Conservation (phyloP, 179 eudicot genomes). For the Drosera spatulata region DNA sequence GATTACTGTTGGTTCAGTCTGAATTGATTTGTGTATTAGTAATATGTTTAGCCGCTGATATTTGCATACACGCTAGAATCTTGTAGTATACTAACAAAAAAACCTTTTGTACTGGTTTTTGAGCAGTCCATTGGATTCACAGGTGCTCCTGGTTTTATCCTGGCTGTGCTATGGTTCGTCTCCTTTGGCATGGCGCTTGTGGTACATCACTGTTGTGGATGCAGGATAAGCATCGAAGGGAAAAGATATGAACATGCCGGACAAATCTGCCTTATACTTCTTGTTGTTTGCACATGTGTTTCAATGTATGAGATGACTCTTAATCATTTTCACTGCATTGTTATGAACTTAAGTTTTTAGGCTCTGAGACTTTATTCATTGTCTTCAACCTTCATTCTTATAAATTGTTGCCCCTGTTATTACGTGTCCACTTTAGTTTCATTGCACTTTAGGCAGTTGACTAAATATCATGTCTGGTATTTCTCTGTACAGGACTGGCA, state of each 20-base stretch:
- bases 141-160: constrained; percentile 62
- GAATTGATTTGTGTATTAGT: no score
- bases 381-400: no score
- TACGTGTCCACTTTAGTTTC: no score
- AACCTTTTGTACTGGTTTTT: constrained; percentile 15
- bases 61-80: neutral
- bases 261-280: constrained; percentile 46
- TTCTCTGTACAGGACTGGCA: constrained; percentile 49
- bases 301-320: constrained; percentile 54
- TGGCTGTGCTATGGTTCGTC: constrained; percentile 64
- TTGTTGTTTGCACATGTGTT: constrained; percentile 56
- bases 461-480: neutral
- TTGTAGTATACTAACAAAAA: no score
- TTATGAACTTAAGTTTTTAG: neutral
- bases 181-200: constrained; percentile 60
- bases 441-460: neutral
- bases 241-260: constrained; percentile 31
- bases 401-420: no score
- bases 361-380: no score
- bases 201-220: constrained; percentile 60
- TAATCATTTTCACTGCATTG: neutral
- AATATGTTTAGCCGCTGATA: no score
- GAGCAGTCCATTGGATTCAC: constrained; percentile 93
- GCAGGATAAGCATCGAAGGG: constrained; percentile 51
- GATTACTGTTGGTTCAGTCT: no score